Evolutionary conservation across 208 protist species (phyloP).

Genomic region (Phytomonas sp.): DNA sequence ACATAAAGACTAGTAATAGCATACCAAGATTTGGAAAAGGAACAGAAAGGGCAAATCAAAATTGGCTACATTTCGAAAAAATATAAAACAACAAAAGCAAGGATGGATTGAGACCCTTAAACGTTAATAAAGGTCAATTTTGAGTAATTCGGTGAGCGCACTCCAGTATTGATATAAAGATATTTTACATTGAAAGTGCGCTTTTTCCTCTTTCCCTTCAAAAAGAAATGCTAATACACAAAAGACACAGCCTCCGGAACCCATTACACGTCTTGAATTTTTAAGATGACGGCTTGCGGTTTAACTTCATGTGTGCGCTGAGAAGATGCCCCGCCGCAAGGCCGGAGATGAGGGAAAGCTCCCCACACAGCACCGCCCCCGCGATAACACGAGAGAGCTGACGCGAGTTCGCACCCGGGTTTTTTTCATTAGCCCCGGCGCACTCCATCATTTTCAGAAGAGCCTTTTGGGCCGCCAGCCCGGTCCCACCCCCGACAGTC

Average conservation of each 20-base stretch:
- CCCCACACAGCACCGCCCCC: conserved; percentile 93
- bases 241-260: not conserved
- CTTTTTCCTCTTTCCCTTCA: not conserved
- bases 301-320: conserved; percentile 89
- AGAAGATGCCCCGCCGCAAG: conserved; percentile 86
- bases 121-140: not conserved
- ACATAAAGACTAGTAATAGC: not conserved
- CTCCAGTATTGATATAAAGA: not conserved
- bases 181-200: not conserved
- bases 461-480: conserved; percentile 88
- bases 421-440: conserved; percentile 65
- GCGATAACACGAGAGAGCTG: conserved; percentile 90
- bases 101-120: not conserved
- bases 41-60: not conserved
- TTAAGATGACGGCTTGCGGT: conserved; percentile 53
- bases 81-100: not conserved
- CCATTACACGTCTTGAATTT: not conserved
- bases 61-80: not conserved
- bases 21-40: not conserved
- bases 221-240: not conserved
- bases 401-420: conserved; percentile 87
- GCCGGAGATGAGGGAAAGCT: conserved; percentile 95
- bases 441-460: conserved; percentile 93
- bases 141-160: not conserved
- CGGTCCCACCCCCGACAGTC: conserved; percentile 96